Evolutionary conservation across 1,284 basidiomycete species (phyloP).

Genomic region (Veloboletus limbatus): DNA sequence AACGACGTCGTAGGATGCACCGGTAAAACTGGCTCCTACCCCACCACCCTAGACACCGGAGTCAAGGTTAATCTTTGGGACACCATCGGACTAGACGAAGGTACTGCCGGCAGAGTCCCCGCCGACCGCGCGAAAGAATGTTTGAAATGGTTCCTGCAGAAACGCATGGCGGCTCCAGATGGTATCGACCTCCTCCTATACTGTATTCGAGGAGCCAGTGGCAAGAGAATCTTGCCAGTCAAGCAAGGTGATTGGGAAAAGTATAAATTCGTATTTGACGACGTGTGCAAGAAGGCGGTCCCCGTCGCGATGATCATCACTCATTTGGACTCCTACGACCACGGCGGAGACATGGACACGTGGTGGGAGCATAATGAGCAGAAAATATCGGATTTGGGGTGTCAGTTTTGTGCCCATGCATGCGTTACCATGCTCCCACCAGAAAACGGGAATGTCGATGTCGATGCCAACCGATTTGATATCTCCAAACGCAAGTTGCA

Average conservation of each 20-base stretch:
- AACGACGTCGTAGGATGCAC: slow-evolving; percentile 20
- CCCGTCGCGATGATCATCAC: slow-evolving; percentile 24
- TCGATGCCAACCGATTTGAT: slow-evolving; percentile 4
- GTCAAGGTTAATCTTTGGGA: slow-evolving; percentile 22
- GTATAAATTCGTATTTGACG: slow-evolving; percentile 18
- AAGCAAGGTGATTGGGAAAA: slow-evolving; percentile 16
- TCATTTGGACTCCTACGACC: slow-evolving; percentile 19
- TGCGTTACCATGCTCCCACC: slow-evolving; percentile 19
- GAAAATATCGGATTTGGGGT: slow-evolving; percentile 10
- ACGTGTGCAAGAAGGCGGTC: slow-evolving; percentile 22
- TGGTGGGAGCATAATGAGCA: slow-evolving; percentile 19
- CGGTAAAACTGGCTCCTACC: slow-evolving; percentile 5
- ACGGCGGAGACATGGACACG: slow-evolving; percentile 19
- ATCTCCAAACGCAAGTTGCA: slow-evolving; percentile 14
- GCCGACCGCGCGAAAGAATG: slow-evolving; percentile 11
- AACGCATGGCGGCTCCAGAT: slow-evolving; percentile 12
- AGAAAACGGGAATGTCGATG: not conserved
- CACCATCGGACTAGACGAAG: slow-evolving; percentile 28
- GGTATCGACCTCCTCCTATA: slow-evolving; percentile 26
- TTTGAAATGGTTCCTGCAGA: slow-evolving; percentile 19
- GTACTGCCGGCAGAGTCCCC: slow-evolving; percentile 13
- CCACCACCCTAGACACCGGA: slow-evolving; percentile 8
- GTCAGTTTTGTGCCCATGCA: slow-evolving; percentile 24
- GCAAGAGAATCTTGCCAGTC: slow-evolving; percentile 13
- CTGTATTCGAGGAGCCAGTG: slow-evolving; percentile 21